These are phyloP conservation scores for Mortierella hygrophila DNA, from an alignment of 192 early-diverging fungal species.

Conservation along the genomic window DNA sequence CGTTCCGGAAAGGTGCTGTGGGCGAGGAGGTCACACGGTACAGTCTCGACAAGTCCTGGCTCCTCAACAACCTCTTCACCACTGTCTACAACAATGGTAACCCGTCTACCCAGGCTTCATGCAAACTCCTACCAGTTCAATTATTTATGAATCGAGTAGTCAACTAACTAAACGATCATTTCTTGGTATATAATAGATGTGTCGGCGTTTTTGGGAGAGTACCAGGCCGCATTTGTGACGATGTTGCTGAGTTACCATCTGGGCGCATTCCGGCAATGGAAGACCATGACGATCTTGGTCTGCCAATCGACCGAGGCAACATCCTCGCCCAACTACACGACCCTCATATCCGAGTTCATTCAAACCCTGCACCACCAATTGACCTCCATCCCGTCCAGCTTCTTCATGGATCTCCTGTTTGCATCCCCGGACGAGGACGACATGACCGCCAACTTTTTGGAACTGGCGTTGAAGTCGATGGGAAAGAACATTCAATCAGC, in stretches of 20 bases:
- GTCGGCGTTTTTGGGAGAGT: conserved; percentile 70
- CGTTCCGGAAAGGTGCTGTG: conserved; percentile 80
- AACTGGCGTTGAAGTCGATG: conserved; percentile 33
- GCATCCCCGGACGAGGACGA: conserved; percentile 33
- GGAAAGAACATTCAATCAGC: conserved; percentile 55
- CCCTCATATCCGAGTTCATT: conserved; percentile 22
- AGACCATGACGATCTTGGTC: conserved; percentile 70
- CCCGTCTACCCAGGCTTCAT: not conserved
- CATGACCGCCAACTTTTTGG: conserved; percentile 43
- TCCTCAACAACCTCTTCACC: conserved; percentile 70
- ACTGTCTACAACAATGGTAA: conserved; percentile 61
- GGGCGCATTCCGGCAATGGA: conserved; percentile 61
- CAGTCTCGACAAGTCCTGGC: conserved; percentile 92
- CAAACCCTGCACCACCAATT: conserved; percentile 36
- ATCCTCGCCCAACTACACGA: conserved; percentile 23
- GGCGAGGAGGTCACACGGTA: conserved; percentile 79
- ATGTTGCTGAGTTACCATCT: conserved; percentile 61
- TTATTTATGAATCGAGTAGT: not conserved
- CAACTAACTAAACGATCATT: not conserved
- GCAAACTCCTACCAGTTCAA: not conserved
- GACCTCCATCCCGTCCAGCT: conserved; percentile 43
- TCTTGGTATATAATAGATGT: conserved; percentile 55
- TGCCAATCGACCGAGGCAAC: conserved; percentile 52
- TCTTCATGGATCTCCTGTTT: conserved; percentile 50
- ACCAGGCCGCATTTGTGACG: conserved; percentile 77